Percentiles rank a stretch among this genome's conserved stretches.
These are phyloP conservation scores for Trichosporon sp. DNA, from an alignment of 1,284 basidiomycete genomes.

Conservation along the genomic window DNA sequence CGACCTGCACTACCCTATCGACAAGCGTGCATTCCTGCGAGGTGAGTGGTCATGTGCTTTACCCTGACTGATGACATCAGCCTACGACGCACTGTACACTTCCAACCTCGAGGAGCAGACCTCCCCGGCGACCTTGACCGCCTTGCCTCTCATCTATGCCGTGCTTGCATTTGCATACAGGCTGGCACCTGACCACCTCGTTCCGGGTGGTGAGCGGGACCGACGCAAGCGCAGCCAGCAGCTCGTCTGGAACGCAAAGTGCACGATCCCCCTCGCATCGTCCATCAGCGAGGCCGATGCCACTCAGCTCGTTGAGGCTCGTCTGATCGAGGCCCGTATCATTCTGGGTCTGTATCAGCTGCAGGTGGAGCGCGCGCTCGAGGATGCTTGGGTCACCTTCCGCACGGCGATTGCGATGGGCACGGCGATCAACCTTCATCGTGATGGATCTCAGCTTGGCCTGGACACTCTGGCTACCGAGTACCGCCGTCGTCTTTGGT, in stretches of 20 bases:
- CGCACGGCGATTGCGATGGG: slow-evolving; percentile 87
- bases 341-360: slow-evolving; percentile 62
- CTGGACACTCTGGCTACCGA: slow-evolving; percentile 71
- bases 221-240: slow-evolving; percentile 73
- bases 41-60: slow-evolving; percentile 28
- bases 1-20: slow-evolving; percentile 87
- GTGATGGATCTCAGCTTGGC: slow-evolving; percentile 75
- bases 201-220: slow-evolving; percentile 58
- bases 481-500: slow-evolving; percentile 88
- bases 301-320: slow-evolving; percentile 81
- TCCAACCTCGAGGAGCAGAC: slow-evolving; percentile 22
- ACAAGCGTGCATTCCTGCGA: slow-evolving; percentile 74
- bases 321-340: slow-evolving; percentile 72
- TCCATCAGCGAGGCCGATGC: slow-evolving; percentile 80
- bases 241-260: slow-evolving; percentile 74
- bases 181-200: slow-evolving; percentile 70
- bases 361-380: slow-evolving; percentile 63
- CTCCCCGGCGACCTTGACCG: slow-evolving; percentile 35
- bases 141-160: slow-evolving; percentile 81
- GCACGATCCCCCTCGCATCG: slow-evolving; percentile 58
- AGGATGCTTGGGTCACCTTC: slow-evolving; percentile 88
- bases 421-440: slow-evolving; percentile 85
- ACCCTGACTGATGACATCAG: slow-evolving; percentile 26
- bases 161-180: slow-evolving; percentile 85
- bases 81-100: slow-evolving; percentile 73